phyloP scores from a whole-genome alignment of 2,329 filamentous ascomycete species.

The Metarhizium anisopliae region DNA sequence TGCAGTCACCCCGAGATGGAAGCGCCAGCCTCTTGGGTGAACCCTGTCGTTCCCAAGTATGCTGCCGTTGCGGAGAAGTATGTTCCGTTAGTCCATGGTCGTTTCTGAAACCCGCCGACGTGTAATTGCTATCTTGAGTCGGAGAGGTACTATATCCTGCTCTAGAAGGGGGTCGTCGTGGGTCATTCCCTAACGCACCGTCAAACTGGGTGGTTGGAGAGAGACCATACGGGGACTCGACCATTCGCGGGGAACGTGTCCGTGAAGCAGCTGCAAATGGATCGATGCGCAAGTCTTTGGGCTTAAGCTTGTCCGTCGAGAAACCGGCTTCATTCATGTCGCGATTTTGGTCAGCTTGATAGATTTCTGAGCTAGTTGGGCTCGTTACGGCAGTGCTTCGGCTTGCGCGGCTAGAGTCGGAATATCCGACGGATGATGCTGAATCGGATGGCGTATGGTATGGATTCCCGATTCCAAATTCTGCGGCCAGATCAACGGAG shows the following conservation, averaged over 20 bases:
- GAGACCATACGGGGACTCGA: slow-evolving; percentile 19
- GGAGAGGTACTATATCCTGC: slow-evolving; percentile 6
- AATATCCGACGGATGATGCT: slow-evolving; percentile 48
- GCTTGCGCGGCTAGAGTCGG: slow-evolving; percentile 47
- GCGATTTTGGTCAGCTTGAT: slow-evolving; percentile 36
- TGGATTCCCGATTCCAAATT: slow-evolving; percentile 53
- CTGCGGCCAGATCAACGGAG: slow-evolving; percentile 47
- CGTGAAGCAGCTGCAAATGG: slow-evolving; percentile 18
- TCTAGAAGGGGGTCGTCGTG: not conserved
- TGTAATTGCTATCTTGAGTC: not conserved
- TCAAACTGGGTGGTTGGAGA: slow-evolving; percentile 15
- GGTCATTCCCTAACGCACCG: not conserved
- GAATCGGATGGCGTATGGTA: slow-evolving; percentile 58
- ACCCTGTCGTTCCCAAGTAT: slow-evolving; percentile 17
- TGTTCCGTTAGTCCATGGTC: not conserved
- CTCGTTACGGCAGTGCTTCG: slow-evolving; percentile 52
- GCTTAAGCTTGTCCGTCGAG: slow-evolving; percentile 31
- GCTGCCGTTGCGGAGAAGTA: not conserved
- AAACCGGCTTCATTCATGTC: slow-evolving; percentile 48
- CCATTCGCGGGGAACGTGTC: slow-evolving; percentile 15
- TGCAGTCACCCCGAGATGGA: slow-evolving; percentile 64
- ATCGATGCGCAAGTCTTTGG: slow-evolving; percentile 24
- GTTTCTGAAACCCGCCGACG: not conserved
- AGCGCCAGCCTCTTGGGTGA: slow-evolving; percentile 30
- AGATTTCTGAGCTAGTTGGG: slow-evolving; percentile 21